A percentile compares a stretch with the other conserved stretches of the same genome.
Conservation (phyloP, 306 rosid genomes). For the Geum urbanum region DNA sequence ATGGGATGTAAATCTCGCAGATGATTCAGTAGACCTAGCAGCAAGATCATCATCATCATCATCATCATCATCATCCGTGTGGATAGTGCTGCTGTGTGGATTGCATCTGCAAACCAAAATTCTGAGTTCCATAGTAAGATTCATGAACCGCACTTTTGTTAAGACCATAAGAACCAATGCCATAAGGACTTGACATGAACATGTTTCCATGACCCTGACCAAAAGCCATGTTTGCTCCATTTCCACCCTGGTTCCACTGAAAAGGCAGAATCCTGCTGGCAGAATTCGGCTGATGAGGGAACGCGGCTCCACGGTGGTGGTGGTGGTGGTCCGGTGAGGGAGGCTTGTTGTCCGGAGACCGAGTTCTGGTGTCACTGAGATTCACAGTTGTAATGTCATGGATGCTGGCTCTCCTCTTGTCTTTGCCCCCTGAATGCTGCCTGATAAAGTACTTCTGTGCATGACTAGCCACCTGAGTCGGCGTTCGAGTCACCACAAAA, state of each 20-base stretch:
- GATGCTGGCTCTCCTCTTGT: conserved; percentile 89
- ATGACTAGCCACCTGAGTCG: conserved; percentile 96
- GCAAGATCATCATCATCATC: conserved; percentile 33
- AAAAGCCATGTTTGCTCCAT: conserved; percentile 38
- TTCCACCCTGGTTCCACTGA: conserved; percentile 57
- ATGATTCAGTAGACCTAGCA: conserved; percentile 19
- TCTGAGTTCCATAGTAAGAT: conserved; percentile 53
- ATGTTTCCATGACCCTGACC: conserved; percentile 40
- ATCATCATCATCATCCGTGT: conserved; percentile 31
- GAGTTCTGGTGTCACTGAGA: conserved; percentile 46
- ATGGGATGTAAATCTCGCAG: conserved; percentile 37
- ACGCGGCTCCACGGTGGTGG: conserved; percentile 23
- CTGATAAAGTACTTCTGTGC: conserved; percentile 94
- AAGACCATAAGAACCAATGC: conserved; percentile 43
- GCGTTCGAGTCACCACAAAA: conserved; percentile 67
- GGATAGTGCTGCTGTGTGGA: conserved; percentile 45
- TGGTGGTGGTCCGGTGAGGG: conserved; percentile 43
- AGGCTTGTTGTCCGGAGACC: conserved; percentile 49
- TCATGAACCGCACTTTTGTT: conserved; percentile 44
- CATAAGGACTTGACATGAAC: conserved; percentile 47
- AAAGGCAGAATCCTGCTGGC: conserved; percentile 36
- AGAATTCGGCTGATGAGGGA: conserved; percentile 32
- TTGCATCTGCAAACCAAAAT: conserved; percentile 67
- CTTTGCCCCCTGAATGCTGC: conserved; percentile 80
- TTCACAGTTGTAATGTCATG: conserved; percentile 94